Base-by-base conservation (phyloP, 495 filamentous ascomycete genomes). In the Hypoxylon lienhwacheense region DNA sequence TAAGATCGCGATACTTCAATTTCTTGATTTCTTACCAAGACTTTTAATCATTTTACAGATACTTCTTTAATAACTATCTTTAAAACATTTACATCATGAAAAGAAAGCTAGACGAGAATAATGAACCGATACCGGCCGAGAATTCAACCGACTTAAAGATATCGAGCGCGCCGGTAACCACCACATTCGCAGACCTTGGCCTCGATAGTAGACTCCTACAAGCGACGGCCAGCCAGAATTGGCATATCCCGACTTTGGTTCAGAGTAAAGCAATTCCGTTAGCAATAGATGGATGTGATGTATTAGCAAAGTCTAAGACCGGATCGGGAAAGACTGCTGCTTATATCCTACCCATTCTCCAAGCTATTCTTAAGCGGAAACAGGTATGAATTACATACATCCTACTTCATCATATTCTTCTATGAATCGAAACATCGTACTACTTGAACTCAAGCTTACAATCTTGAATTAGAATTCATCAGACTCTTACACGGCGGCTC, bases 311-410 rank as follows among this genome's bases (percentile, higher is more conserved):
- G 58, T 87, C 92, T 32, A 93, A 90, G 70, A 97, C 91, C 14
- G 91, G 91, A 20, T 93, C 90, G 14, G 92, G 93, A 36, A 98
- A 98, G 73, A 98, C 93, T 4, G 88, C 89, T n/a, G 93, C 93
- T 42, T 98, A 98, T 70, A 76, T 96, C n/a, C 79, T 97, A 19
- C 93, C 93, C 1, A 79, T 96, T 29, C 71, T 97, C 29, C 86
- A 95, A 56, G 75, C 78, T 16, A 88, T 96, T 43, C 77, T 98
- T 7, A 84, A 83, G 61, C 80, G 79, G 43, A 96, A 96, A 74
- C 65, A 76, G 60, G 87, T 87, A 67, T 44, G 80, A 66, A 22
- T 3, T 2, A 25, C n/a, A 21, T 11, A 20, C 1, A 14, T 11
- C 7, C 11, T 42, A 34, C 12, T 43, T 35, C n/a, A n/a, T 15